Percentiles rank a stretch among this genome's conserved stretches.
Evolutionary conservation across 1,139 yeast genomes (phyloP).

Genomic region (Groenewaldozyma auringiensis): DNA sequence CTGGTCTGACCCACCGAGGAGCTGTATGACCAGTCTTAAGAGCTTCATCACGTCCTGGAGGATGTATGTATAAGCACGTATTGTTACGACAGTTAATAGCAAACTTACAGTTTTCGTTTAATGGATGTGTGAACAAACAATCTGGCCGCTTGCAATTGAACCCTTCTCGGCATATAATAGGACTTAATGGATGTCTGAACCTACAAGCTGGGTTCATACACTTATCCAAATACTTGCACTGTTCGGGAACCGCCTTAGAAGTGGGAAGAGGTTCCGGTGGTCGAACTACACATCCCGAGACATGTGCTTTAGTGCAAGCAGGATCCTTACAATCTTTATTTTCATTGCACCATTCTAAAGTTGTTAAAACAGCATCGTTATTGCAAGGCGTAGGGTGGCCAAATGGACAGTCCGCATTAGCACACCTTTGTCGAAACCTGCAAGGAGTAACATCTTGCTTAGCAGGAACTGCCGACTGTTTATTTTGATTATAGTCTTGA

Average conservation of each 20-base stretch:
- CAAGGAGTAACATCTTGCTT: conserved; percentile 38
- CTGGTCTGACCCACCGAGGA: conserved; percentile 35
- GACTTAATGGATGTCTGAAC: conserved; percentile 72
- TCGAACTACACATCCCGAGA: conserved; percentile 47
- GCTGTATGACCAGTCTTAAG: conserved; percentile 11
- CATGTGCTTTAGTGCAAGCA: conserved; percentile 67
- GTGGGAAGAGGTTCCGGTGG: conserved; percentile 22
- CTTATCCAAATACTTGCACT: conserved; percentile 67
- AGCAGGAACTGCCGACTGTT: conserved; percentile 7
- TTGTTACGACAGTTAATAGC: conserved; percentile 65
- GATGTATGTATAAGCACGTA: conserved; percentile 68
- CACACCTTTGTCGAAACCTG: conserved; percentile 67
- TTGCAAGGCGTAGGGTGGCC: conserved; percentile 91
- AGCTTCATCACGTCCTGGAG: conserved; percentile 51
- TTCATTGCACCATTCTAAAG: conserved; percentile 68
- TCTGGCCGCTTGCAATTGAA: conserved; percentile 67
- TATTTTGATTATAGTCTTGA: conserved; percentile 2
- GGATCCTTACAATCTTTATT: conserved; percentile 58
- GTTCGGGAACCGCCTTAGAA: conserved; percentile 42
- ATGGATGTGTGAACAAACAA: conserved; percentile 76
- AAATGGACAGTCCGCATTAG: conserved; percentile 72
- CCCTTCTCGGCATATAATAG: conserved; percentile 74
- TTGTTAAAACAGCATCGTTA: conserved; percentile 54
- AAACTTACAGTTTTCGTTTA: conserved; percentile 70
- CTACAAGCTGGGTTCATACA: conserved; percentile 77